Evolutionary conservation across 495 filamentous ascomycete genomes (phyloP), one percentile per base, ranked within the genome.

Genomic region (Xylaria sp.): DNA sequence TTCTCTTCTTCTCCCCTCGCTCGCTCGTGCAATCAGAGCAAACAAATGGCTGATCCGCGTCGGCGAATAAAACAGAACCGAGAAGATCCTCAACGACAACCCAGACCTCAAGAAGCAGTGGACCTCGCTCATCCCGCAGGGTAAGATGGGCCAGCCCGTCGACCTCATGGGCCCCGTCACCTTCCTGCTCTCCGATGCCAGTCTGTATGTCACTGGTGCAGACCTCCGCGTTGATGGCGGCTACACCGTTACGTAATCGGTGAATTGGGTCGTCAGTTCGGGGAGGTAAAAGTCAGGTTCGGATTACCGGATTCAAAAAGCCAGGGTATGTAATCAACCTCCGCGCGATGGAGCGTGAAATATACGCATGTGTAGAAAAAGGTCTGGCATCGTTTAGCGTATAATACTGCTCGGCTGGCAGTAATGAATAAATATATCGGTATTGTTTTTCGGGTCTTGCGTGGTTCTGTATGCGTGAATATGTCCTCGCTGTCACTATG

Each of bases 101-200:
- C 94, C 93, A 50, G 93, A 97, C 31, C 87, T 98, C 17, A 90
- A 92, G 78, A 84, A 89, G 68, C 87, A 95, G 76, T 98, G 95
- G 95, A 97, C 89, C 0, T 94, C 93, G 11, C 86, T 97, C 40
- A 98, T 97, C 68, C 95, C 95, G 0, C 88, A 90, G 77, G 95
- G 94, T 21, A 93, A 92, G 79, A 97, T 98, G 94, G 95, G 95
- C 19, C 87, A 91, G 5, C 96, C 95, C 0, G 91, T 92, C 77
- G 96, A 98, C 74, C 85, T 98, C 24, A 97, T 95, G 93, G 95
- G 95, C 1, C 90, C 95, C 1, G 95, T 97, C 58, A 92, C 92
- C 2, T 98, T 95, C 83, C 81, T 98, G 74, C 89, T 93, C 35
- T 95, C 92, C 68, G 96, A 97, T 78, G 95, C 95, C 0, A 89